Evolutionary conservation across 192 early-diverging fungal genomes (phyloP), one percentile per base, ranked within the genome.

Genomic region (Podila clonocystis): DNA sequence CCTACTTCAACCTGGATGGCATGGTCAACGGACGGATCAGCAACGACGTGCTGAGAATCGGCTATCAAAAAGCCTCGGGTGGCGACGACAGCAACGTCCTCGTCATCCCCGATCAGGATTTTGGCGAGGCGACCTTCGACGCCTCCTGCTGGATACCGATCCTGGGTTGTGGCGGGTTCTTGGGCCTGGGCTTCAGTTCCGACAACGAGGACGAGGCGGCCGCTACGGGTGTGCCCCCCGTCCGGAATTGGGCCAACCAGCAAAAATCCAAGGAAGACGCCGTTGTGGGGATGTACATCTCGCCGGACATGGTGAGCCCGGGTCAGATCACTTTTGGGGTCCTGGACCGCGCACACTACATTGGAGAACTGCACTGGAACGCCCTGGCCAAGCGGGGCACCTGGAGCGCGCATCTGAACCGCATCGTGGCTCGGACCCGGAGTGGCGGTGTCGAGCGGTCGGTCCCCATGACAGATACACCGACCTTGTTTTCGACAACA

Each of bases 101-200:
- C 30, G 57, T 59, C 17, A 55, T 71, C 6, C 19, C 33, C 20
- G 19, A 11, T 2, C 75, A 77, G 29, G 13, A 6, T 1, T 76
- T 76, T 38, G 74, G 74, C 36, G 28, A 76, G 41, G 41, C 41
- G 41, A 45, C 41, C 13, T 45, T 45, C 15, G 41, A 45, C 34
- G 9, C 13, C 41, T 45, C 15, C 11, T 17, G 41, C 13, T 45
- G 41, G 41, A 15, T 45, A 9, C 34, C 34, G 96, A 97, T 72
- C 96, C 97, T 12, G 95, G 95, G 0, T 86, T 97, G 66, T 72
- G 96, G 93, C 22, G 34, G 34, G 9, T 82, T 90, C 12, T 97
- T 99, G 62, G 97, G 98, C 83, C 97, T 97, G 19, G 95, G 98
- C 72, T 86, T 98, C 41, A 97, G 97, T 13, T 84, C 97, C 17